Base-by-base conservation (phyloP, 768 basidiomycete genomes). In the Termitomyces heimii region DNA sequence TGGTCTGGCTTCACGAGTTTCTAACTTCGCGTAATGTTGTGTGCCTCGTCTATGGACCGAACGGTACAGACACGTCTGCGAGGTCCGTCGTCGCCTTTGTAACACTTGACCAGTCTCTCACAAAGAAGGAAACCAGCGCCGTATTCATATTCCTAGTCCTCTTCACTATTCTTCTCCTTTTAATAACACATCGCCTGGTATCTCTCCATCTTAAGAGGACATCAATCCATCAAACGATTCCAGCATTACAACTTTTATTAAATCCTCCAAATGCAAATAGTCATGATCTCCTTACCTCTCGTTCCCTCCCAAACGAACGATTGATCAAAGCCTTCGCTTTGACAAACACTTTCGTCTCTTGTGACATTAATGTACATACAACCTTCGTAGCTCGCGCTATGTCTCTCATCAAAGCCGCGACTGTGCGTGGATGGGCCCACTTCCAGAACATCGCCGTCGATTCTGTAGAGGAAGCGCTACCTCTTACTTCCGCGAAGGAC, bases 271-370 rank as follows among this genome's bases (percentile, higher is more conserved):
- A 53, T 16, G 34, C 52, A 24, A 55, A 54, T 14, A 26, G 32
- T 10, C 20, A n/a, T 16, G 60, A 64, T 4, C 64, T 71, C 8
- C 65, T 77, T 3, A 34, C 32, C 4, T 67, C 71, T 16, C 72
- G 77, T 5, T 71, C 77, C 0, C 31, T 62, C 10, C 65, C 77
- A 2, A 79, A 79, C 47, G 45, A 62, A 32, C 68, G 73, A 3
- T 66, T 79, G 0, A 54, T 69, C 28, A 63, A 59, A 5, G 72
- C 74, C 0, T 71, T 79, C 20, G 54, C 59, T 4, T 56, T 77
- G 2, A 74, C 78, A 0, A 85, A 78, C 47, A 81, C 84, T 0
- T 85, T 85, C 35, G 82, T 85, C 29, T 78, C 74, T 47, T 39
- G 53, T 0, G 71, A 79, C 5, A 18, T 56, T 1, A 54, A 35